These are phyloP conservation scores for Phytophthora hybrid DNA, from an alignment of 352 stramenopile genomes.

Conservation along the genomic window DNA sequence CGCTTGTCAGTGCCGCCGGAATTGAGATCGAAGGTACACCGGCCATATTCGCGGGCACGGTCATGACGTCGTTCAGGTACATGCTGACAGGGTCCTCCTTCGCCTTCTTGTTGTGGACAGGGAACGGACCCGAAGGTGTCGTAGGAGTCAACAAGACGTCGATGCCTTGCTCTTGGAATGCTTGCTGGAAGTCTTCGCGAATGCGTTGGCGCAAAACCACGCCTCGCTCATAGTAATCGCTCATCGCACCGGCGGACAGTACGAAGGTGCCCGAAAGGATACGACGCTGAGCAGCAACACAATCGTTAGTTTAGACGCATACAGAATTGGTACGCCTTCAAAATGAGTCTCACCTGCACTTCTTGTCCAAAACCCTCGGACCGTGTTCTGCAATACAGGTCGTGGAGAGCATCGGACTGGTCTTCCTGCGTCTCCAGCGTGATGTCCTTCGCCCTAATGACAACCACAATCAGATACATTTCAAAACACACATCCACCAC, in stretches of 20 bases:
- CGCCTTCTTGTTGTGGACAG: conserved; percentile 58
- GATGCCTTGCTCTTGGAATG: conserved; percentile 62
- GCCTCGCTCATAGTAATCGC: conserved; percentile 92
- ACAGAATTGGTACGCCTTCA: background rate
- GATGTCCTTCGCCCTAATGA: conserved; percentile 59
- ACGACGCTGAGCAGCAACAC: conserved; percentile 56
- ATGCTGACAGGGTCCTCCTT: conserved; percentile 76
- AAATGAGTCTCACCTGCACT: conserved; percentile 72
- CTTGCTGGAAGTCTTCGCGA: conserved; percentile 75
- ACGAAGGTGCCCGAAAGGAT: conserved; percentile 94
- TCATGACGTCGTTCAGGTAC: conserved; percentile 96
- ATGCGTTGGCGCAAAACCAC: conserved; percentile 84
- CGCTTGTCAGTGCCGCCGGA: conserved; percentile 66
- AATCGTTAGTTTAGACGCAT: background rate
- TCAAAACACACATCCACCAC: background rate
- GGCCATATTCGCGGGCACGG: conserved; percentile 89
- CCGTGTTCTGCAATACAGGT: conserved; percentile 88
- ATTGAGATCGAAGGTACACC: conserved; percentile 89
- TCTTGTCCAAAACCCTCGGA: conserved; percentile 92
- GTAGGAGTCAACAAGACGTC: conserved; percentile 91
- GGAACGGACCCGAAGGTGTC: conserved; percentile 85
- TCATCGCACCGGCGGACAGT: conserved; percentile 86
- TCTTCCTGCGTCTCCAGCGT: conserved; percentile 59
- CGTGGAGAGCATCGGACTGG: conserved; percentile 82
- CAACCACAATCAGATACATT: background rate